Conservation (phyloP, 2,329 filamentous ascomycete genomes). For the Aspergillus latus region DNA sequence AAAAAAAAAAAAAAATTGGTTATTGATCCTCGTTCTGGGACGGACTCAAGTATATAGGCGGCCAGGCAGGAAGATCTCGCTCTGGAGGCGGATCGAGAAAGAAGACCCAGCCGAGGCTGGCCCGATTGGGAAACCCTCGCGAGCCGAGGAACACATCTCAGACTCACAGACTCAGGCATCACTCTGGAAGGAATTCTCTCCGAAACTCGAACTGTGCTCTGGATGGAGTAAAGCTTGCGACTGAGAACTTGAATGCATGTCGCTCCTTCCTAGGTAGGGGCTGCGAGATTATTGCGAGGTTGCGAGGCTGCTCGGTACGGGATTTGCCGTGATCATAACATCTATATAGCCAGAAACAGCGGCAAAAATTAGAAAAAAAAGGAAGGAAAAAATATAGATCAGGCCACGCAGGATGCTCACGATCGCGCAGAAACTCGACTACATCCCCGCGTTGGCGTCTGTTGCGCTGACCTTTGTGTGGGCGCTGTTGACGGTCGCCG, state of each 20-base stretch:
- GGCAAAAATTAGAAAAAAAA: neutral
- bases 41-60: constrained; percentile 1
- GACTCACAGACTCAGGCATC: neutral
- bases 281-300: neutral
- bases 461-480: constrained; percentile 29
- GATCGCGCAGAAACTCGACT: constrained; percentile 32
- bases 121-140: constrained; percentile 22
- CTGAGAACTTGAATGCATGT: neutral
- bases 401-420: constrained; percentile 23
- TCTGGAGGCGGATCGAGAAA: neutral
- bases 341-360: neutral
- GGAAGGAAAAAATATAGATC: neutral
- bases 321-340: neutral
- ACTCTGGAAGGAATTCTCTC: neutral
- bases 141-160: constrained; percentile 10
- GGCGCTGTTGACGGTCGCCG: constrained; percentile 30
- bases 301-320: neutral
- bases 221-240: constrained; percentile 11
- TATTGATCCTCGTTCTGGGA: neutral
- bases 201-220: neutral
- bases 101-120: constrained; percentile 9
- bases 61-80: neutral
- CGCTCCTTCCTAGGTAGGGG: neutral
- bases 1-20: neutral
- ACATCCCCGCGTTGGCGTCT: constrained; percentile 33